A percentile compares a stretch with the other conserved stretches of the same genome.
These are phyloP conservation scores for Xerophyta viscosa DNA, from an alignment of 106 monocot genomes.

Conservation along the genomic window DNA sequence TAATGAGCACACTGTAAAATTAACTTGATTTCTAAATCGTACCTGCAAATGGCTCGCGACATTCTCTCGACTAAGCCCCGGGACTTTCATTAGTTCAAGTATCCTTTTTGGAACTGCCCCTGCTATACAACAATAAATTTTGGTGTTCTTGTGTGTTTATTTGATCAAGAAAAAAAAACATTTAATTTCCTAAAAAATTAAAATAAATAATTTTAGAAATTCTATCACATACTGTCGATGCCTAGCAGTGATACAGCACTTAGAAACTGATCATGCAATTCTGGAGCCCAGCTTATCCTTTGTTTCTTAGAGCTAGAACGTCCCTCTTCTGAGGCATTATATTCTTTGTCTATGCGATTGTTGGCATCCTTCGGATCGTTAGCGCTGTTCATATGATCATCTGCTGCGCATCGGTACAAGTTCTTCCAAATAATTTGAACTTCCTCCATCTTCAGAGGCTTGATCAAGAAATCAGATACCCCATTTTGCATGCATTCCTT, in stretches of 20 bases:
- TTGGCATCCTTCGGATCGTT: no score
- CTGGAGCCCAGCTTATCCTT: constrained; percentile 13
- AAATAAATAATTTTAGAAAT: not conserved
- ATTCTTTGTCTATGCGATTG: no score
- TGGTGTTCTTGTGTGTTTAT: no score
- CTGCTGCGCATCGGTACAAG: no score
- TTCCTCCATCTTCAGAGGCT: no score
- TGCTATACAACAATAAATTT: no score
- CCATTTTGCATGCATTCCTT: constrained; percentile 31
- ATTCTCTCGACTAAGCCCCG: constrained; percentile 25
- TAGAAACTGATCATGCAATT: constrained; percentile 22
- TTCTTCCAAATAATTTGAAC: constrained; percentile 42
- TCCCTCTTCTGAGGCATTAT: no score
- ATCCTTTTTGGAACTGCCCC: constrained; percentile 29
- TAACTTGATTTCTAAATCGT: no score
- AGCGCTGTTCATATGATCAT: no score
- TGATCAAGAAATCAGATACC: constrained; percentile 23
- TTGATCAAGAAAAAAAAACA: constrained; percentile 2
- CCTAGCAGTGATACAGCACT: constrained; percentile 17
- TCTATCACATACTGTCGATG: constrained; percentile 18
- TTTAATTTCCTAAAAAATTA: no score
- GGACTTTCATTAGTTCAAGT: constrained; percentile 17
- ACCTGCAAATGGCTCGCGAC: constrained; percentile 41
- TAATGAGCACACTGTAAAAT: no score
- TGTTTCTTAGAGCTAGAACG: no score